Percentiles rank a stretch among this genome's conserved stretches.
phyloP scores from a whole-genome alignment of 2,329 filamentous ascomycete species.

The Colletotrichum sp. region DNA sequence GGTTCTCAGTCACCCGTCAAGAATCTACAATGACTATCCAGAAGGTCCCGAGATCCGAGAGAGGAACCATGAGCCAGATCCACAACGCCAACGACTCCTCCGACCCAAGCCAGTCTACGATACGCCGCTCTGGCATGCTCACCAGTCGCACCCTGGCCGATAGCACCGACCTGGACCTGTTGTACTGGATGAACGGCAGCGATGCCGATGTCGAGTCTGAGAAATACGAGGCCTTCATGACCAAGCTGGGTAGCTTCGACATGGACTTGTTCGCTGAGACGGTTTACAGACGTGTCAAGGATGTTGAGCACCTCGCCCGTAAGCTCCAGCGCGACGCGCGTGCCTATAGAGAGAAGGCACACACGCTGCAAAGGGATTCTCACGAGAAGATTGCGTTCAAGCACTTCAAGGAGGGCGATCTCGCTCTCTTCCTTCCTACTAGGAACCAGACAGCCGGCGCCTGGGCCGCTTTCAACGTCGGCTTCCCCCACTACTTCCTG shows the following conservation, averaged over 20 bases:
- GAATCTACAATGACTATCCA: conserved; percentile 77
- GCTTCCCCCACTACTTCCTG: conserved; percentile 95
- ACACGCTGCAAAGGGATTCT: conserved; percentile 79
- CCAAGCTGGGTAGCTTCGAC: conserved; percentile 78
- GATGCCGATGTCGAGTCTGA: conserved; percentile 70
- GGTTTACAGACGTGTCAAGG: conserved; percentile 87
- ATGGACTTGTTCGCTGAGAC: conserved; percentile 84
- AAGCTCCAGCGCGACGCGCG: conserved; percentile 93
- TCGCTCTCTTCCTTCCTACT: conserved; percentile 92
- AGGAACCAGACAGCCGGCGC: conserved; percentile 92
- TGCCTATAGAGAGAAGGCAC: conserved; percentile 85
- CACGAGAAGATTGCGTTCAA: conserved; percentile 97
- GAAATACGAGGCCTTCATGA: conserved; percentile 78
- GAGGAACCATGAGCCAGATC: conserved; percentile 44
- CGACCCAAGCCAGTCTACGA: conserved; percentile 51
- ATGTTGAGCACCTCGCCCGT: conserved; percentile 89
- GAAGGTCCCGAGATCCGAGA: conserved; percentile 68
- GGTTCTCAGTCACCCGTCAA: conserved; percentile 80
- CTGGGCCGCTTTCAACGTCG: conserved; percentile 98
- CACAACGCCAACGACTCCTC: conserved; percentile 65
- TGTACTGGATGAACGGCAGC: conserved; percentile 82
- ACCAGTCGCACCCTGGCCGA: conserved; percentile 62
- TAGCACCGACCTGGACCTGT: conserved; percentile 71
- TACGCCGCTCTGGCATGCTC: conserved; percentile 59
- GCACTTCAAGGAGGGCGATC: conserved; percentile 94